Percentiles rank a stretch among this genome's conserved stretches.
Evolutionary conservation across 257 asterid genomes (phyloP).

Genomic region (Ophiorrhiza pumila): DNA sequence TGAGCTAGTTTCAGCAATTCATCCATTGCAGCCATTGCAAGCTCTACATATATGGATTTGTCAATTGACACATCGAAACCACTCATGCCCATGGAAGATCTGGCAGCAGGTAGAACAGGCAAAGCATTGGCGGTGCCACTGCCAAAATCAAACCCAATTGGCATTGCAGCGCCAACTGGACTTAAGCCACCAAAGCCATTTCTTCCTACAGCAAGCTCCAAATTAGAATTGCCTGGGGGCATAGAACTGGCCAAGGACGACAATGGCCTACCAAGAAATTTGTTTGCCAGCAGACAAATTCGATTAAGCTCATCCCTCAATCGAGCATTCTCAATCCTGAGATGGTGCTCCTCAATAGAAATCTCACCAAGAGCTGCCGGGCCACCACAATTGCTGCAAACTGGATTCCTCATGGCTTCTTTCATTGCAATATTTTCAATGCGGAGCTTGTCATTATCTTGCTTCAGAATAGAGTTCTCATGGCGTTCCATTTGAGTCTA

Average conservation of each 20-base stretch:
- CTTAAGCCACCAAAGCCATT: slow-evolving; percentile 39
- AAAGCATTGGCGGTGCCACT: slow-evolving; percentile 32
- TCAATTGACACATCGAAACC: slow-evolving; percentile 39
- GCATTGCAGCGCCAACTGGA: slow-evolving; percentile 37
- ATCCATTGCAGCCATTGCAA: slow-evolving; percentile 62
- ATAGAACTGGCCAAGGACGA: slow-evolving; percentile 21
- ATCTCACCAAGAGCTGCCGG: slow-evolving; percentile 57
- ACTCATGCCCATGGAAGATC: slow-evolving; percentile 29
- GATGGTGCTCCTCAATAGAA: slow-evolving; percentile 58
- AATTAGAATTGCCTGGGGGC: slow-evolving; percentile 34
- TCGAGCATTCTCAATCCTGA: slow-evolving; percentile 69
- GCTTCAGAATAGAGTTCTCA: slow-evolving; percentile 63
- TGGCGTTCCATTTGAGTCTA: slow-evolving; percentile 84
- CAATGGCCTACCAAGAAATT: slow-evolving; percentile 47
- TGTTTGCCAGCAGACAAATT: slow-evolving; percentile 42
- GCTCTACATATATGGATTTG: slow-evolving; percentile 45
- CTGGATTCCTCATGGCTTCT: slow-evolving; percentile 64
- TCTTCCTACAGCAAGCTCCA: slow-evolving; percentile 63
- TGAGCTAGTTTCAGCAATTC: slow-evolving; percentile 70
- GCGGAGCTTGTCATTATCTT: slow-evolving; percentile 75
- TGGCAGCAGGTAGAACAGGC: slow-evolving; percentile 28
- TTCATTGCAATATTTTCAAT: slow-evolving; percentile 67
- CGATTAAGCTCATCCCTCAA: slow-evolving; percentile 63
- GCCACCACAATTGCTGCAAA: slow-evolving; percentile 67
- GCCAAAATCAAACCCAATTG: slow-evolving; percentile 53